Evolutionary conservation across 176 grass and related monocot genomes (phyloP).

Genomic region (Chrysopogon serrulatus): DNA sequence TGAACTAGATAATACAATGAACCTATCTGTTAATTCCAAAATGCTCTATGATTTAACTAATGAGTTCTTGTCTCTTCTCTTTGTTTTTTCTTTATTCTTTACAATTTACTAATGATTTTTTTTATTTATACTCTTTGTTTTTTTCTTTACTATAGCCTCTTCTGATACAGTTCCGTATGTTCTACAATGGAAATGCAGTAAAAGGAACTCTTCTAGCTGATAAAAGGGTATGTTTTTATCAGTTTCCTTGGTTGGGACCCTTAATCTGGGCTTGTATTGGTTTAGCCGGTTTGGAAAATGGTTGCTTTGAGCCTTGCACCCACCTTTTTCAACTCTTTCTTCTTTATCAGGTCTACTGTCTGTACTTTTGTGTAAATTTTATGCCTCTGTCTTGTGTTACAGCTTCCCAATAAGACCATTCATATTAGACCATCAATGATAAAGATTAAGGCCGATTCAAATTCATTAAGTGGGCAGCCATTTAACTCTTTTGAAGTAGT

Average conservation of each 20-base stretch:
- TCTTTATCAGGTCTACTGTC: neutral
- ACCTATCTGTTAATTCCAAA: neutral
- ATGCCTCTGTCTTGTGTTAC: too few relatives aligned
- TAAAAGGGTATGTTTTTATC: constrained; percentile 41
- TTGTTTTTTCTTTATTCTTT: neutral
- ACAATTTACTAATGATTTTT: neutral
- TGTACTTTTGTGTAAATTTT: neutral
- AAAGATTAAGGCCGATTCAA: too few relatives aligned
- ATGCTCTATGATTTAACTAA: neutral
- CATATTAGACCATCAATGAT: too few relatives aligned
- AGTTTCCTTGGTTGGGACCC: neutral
- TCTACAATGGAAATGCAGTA: constrained; percentile 50
- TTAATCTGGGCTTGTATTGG: too few relatives aligned
- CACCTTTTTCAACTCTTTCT: neutral
- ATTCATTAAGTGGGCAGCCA: too few relatives aligned
- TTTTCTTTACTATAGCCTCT: constrained; percentile 52
- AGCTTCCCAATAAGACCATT: too few relatives aligned
- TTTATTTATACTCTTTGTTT: neutral
- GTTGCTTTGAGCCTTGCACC: neutral
- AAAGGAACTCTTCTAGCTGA: constrained; percentile 71
- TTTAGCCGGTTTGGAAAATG: neutral
- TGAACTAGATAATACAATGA: neutral
- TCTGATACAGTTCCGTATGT: constrained; percentile 75
- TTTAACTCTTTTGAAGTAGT: too few relatives aligned
- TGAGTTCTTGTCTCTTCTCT: neutral